phyloP scores from a whole-genome alignment of 2,329 filamentous ascomycete species.

The Curvularia verruculosa region DNA sequence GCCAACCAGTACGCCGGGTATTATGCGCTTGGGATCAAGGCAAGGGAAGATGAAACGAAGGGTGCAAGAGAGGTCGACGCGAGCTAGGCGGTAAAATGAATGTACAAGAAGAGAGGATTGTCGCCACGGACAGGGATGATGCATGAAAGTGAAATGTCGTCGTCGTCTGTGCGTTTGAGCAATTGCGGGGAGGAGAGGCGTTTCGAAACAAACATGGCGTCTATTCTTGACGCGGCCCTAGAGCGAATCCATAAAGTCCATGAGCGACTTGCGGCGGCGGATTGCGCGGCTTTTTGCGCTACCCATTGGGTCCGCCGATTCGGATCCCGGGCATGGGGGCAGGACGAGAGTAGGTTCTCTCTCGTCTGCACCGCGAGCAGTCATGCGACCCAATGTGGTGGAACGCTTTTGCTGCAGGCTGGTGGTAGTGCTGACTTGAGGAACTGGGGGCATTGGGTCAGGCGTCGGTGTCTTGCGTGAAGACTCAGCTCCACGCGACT shows the following conservation, averaged over 20 bases:
- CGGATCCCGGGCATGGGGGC: slow-evolving; percentile 39
- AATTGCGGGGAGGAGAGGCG: slow-evolving; percentile 7
- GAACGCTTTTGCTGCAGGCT: slow-evolving; percentile 22
- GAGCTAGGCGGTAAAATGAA: background rate
- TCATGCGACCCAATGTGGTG: slow-evolving; percentile 31
- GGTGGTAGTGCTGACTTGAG: slow-evolving; percentile 22
- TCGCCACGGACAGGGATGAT: slow-evolving; percentile 2
- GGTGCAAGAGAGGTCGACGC: background rate
- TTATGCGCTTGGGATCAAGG: slow-evolving; percentile 12
- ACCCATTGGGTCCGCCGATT: slow-evolving; percentile 21
- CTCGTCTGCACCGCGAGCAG: slow-evolving; percentile 46
- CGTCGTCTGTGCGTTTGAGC: slow-evolving; percentile 19
- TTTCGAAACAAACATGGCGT: slow-evolving; percentile 25
- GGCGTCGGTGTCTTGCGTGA: slow-evolving; percentile 30
- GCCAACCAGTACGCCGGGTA: slow-evolving; percentile 20
- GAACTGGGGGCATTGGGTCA: slow-evolving; percentile 32
- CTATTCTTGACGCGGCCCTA: slow-evolving; percentile 12
- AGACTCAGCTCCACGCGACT: slow-evolving; percentile 26
- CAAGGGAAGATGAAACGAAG: background rate
- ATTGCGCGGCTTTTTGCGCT: slow-evolving; percentile 37
- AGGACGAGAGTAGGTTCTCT: slow-evolving; percentile 43
- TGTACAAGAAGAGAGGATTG: background rate
- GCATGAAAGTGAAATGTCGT: background rate
- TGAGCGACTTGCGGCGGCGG: slow-evolving; percentile 47
- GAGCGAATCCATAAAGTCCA: slow-evolving; percentile 42